A percentile compares a stretch with the other conserved stretches of the same genome.
Evolutionary conservation across 2,329 filamentous ascomycete species (phyloP).

Genomic region (Nigrospora sphaerica): DNA sequence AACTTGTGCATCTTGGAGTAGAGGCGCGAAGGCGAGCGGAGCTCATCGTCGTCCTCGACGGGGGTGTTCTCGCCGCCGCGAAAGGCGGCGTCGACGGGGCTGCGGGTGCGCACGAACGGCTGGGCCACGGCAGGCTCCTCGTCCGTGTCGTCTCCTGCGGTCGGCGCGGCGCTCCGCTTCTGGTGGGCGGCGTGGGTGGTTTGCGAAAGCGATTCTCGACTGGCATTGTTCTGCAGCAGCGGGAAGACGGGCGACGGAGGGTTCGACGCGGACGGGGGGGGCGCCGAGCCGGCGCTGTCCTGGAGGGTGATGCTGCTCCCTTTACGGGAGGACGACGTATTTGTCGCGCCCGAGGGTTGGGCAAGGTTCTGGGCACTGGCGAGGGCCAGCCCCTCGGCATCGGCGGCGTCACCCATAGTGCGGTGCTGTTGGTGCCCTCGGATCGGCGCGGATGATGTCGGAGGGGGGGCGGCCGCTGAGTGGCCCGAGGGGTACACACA

Average conservation of each 20-base stretch:
- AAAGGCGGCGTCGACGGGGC: slow-evolving; percentile 33
- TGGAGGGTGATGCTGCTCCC: too few species aligned
- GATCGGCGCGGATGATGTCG: too few species aligned
- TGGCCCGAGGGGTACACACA: too few species aligned
- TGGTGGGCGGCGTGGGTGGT: slow-evolving; percentile 13
- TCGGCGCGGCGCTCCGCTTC: slow-evolving; percentile 10
- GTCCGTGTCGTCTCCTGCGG: slow-evolving; percentile 43
- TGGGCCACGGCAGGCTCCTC: slow-evolving; percentile 51
- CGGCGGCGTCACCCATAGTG: too few species aligned
- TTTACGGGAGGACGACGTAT: too few species aligned
- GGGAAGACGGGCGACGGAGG: slow-evolving; percentile 24
- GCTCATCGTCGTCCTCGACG: slow-evolving; percentile 13
- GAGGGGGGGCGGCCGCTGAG: too few species aligned
- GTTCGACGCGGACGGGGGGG: too few species aligned
- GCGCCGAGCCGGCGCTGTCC: too few species aligned
- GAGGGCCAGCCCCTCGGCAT: too few species aligned
- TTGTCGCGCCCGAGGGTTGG: too few species aligned
- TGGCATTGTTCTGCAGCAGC: slow-evolving; percentile 33
- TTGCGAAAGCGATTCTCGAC: slow-evolving; percentile 25
- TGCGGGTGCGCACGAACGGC: slow-evolving; percentile 50
- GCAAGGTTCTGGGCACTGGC: too few species aligned
- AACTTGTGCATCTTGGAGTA: slow-evolving; percentile 84
- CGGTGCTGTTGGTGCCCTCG: too few species aligned
- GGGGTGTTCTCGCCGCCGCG: slow-evolving; percentile 7
- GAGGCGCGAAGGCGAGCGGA: slow-evolving; percentile 22